These are phyloP conservation scores for Alternaria panax DNA, from an alignment of 2,329 filamentous ascomycete species.

Conservation along the genomic window DNA sequence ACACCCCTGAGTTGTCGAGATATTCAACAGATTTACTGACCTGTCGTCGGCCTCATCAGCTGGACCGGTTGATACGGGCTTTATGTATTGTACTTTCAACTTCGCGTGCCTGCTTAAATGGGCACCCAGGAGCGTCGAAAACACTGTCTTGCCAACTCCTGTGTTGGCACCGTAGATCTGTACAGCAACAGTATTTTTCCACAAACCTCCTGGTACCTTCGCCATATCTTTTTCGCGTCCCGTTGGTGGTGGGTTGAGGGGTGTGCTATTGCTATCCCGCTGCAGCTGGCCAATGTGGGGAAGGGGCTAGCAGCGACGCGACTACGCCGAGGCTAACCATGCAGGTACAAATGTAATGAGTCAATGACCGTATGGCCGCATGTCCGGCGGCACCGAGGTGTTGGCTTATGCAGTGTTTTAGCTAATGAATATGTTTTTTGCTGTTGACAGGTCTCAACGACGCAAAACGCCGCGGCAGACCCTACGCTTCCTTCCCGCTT, in stretches of 20 bases:
- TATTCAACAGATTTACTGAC: slow-evolving; percentile 51
- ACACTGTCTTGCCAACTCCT: slow-evolving; percentile 83
- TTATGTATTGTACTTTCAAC: slow-evolving; percentile 69
- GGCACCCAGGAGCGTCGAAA: slow-evolving; percentile 75
- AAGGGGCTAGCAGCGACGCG: slow-evolving; percentile 5
- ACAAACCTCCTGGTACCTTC: slow-evolving; percentile 67
- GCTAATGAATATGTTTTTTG: slow-evolving; percentile 7
- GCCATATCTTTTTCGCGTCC: slow-evolving; percentile 37
- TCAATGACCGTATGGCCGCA: slow-evolving; percentile 5
- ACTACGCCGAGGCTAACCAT: slow-evolving; percentile 6
- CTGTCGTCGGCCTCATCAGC: slow-evolving; percentile 72
- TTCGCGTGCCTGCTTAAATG: slow-evolving; percentile 49
- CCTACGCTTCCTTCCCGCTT: slow-evolving; percentile 7
- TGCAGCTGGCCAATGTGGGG: not conserved
- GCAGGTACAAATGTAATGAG: slow-evolving; percentile 16
- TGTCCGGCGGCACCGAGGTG: slow-evolving; percentile 3
- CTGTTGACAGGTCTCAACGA: not conserved
- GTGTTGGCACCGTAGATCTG: slow-evolving; percentile 87
- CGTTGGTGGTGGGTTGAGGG: slow-evolving; percentile 1
- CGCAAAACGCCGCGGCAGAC: slow-evolving; percentile 8
- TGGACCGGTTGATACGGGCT: slow-evolving; percentile 82
- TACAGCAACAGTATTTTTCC: slow-evolving; percentile 71
- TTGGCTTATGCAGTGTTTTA: slow-evolving; percentile 4
- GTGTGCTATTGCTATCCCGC: not conserved
- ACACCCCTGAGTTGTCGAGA: not conserved